phyloP scores from a whole-genome alignment of 1,284 basidiomycete genomes.

The Marasmius tenuissimus region DNA sequence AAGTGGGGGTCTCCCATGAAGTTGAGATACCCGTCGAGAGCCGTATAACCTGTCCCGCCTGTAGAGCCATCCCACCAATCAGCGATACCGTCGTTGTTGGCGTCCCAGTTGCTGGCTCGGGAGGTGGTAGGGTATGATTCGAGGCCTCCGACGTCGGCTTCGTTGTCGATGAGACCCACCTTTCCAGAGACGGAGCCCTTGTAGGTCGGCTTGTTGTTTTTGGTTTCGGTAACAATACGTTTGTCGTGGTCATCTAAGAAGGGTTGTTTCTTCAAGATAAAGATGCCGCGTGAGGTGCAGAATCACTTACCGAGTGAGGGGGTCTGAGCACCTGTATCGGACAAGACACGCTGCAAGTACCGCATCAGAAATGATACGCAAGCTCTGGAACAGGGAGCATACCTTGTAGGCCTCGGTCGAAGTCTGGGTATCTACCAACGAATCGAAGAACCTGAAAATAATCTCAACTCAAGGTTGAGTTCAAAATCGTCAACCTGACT shows the following conservation, averaged over 20 bases:
- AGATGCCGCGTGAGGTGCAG: background rate
- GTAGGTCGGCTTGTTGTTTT: constrained; percentile 4
- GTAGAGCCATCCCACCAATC: constrained; percentile 12
- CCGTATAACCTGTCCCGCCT: constrained; percentile 1
- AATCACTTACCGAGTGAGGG: background rate
- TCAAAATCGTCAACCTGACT: background rate
- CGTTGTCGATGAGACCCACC: constrained; percentile 5
- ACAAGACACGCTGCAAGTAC: background rate
- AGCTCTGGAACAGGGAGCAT: background rate
- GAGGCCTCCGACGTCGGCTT: constrained; percentile 7
- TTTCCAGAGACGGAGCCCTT: constrained; percentile 1
- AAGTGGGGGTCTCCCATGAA: constrained; percentile 8
- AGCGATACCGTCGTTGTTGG: constrained; percentile 5
- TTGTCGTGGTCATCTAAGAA: constrained; percentile 9
- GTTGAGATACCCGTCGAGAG: constrained; percentile 11
- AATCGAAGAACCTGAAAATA: background rate
- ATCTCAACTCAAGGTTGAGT: background rate
- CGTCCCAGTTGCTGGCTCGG: background rate
- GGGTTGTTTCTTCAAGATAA: background rate
- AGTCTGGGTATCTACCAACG: constrained; percentile 3
- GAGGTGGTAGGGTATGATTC: background rate
- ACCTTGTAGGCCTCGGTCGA: constrained; percentile 4
- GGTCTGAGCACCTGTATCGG: constrained; percentile 3
- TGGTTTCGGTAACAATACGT: constrained; percentile 10
- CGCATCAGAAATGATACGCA: background rate